Percentiles rank a stretch among this genome's conserved stretches.
These are phyloP conservation scores for Cryomyces antarcticus DNA, from an alignment of 495 filamentous ascomycete species.

Conservation along the genomic window DNA sequence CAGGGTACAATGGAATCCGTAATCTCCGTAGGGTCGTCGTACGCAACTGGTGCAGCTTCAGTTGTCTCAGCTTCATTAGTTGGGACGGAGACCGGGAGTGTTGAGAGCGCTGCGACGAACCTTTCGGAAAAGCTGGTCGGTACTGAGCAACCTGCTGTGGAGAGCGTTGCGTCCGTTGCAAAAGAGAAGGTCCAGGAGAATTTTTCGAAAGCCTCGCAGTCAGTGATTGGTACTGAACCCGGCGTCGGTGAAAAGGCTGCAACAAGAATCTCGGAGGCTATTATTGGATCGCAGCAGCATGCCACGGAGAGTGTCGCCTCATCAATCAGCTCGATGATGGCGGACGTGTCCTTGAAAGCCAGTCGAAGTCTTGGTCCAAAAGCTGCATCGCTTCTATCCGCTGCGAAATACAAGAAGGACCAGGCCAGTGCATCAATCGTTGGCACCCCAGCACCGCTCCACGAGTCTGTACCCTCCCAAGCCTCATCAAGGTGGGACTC, in stretches of 20 bases:
- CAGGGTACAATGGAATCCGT: conserved; percentile 16
- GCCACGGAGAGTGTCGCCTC: conserved; percentile 23
- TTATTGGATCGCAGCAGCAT: conserved; percentile 1
- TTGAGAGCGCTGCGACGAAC: conserved; percentile 15
- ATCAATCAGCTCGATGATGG: conserved; percentile 27
- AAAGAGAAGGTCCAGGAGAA: conserved; percentile 8
- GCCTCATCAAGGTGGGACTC: not conserved
- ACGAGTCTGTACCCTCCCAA: conserved; percentile 1
- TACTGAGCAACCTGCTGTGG: conserved; percentile 12
- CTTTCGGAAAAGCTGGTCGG: conserved; percentile 14
- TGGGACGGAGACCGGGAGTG: conserved; percentile 9
- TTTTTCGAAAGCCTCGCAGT: conserved; percentile 18
- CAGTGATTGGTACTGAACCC: conserved; percentile 6
- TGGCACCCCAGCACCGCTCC: conserved; percentile 3
- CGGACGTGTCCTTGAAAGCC: not conserved
- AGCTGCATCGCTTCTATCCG: conserved; percentile 1
- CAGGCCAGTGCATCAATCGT: conserved; percentile 1
- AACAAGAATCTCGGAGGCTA: not conserved
- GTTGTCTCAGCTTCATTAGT: not conserved
- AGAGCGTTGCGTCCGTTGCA: conserved; percentile 19
- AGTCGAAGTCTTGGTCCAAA: not conserved
- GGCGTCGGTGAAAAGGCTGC: not conserved
- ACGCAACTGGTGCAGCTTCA: conserved; percentile 1
- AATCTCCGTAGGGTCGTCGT: conserved; percentile 1
- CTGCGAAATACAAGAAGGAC: conserved; percentile 4